Evolutionary conservation across 1,284 basidiomycete genomes (phyloP).

Genomic region (Heliocybe sulcata): DNA sequence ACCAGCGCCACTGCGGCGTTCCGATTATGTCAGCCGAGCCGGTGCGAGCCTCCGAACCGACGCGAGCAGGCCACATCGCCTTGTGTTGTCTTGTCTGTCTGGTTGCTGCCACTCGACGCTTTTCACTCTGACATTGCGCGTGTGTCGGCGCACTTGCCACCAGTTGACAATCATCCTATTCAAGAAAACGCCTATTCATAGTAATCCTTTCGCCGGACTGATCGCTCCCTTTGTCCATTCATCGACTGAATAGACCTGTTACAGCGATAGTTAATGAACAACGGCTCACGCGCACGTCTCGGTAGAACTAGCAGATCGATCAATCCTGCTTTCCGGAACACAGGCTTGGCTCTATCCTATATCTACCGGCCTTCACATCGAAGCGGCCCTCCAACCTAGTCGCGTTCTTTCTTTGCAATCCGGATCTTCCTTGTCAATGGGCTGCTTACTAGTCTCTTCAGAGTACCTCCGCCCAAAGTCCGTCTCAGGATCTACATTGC

Average conservation of each 20-base stretch:
- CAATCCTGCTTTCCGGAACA: neutral
- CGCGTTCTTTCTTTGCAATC: neutral
- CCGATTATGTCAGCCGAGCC: no score
- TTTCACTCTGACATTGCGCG: neutral
- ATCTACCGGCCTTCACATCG: neutral
- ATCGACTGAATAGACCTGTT: neutral
- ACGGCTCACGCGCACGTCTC: neutral
- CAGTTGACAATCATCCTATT: neutral
- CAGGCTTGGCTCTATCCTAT: neutral
- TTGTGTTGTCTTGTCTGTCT: neutral
- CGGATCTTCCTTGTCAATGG: neutral
- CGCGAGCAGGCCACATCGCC: neutral
- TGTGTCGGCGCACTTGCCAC: neutral
- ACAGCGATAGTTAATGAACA: neutral
- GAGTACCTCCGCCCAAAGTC: neutral
- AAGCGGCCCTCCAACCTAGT: neutral
- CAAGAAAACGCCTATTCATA: neutral
- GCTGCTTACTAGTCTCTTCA: neutral
- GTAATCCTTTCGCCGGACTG: neutral
- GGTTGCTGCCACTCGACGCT: neutral
- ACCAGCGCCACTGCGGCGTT: no score
- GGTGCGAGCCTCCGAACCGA: neutral
- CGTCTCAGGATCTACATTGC: neutral
- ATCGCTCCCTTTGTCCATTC: neutral
- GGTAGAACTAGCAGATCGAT: neutral